Evolutionary conservation across 345 rosid species (phyloP).

Genomic region (Raphanus sativus): DNA sequence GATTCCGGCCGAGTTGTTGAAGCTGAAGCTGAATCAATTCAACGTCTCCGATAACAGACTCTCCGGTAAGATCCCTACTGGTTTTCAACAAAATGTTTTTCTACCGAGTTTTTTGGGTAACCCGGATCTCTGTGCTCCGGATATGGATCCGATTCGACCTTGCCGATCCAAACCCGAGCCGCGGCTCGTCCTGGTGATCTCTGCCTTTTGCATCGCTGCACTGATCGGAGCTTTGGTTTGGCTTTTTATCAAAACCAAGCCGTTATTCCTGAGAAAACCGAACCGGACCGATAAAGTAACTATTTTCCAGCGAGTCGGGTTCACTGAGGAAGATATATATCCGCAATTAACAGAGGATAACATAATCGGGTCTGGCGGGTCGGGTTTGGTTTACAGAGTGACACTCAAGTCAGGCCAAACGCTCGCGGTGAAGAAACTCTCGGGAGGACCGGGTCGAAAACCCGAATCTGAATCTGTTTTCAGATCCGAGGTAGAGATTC

Average conservation of each 20-base stretch:
- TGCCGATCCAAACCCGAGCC: conserved; percentile 45
- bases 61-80: conserved; percentile 54
- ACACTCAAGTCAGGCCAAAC: conserved; percentile 51
- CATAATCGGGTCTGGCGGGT: conserved; percentile 62
- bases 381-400: conserved; percentile 63
- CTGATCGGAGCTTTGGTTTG: conserved; percentile 46
- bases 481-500: conserved; percentile 53
- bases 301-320: conserved; percentile 57
- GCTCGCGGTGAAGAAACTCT: conserved; percentile 68
- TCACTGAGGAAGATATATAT: conserved; percentile 46
- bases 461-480: conserved; percentile 30
- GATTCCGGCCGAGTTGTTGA: conserved; percentile 55
- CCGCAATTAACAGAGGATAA: conserved; percentile 48
- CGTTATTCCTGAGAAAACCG: conserved; percentile 35
- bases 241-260: conserved; percentile 43
- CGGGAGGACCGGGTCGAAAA: conserved; percentile 35
- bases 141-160: conserved; percentile 44
- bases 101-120: conserved; percentile 56
- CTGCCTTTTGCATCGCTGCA: conserved; percentile 39
- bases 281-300: conserved; percentile 46
- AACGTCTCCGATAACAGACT: conserved; percentile 60
- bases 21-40: conserved; percentile 51
- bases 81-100: conserved; percentile 37
- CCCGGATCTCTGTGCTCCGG: conserved; percentile 60
- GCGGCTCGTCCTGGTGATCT: conserved; percentile 30